phyloP scores from a whole-genome alignment of 23 red algal genomes.

The Gracilaria caudata region DNA sequence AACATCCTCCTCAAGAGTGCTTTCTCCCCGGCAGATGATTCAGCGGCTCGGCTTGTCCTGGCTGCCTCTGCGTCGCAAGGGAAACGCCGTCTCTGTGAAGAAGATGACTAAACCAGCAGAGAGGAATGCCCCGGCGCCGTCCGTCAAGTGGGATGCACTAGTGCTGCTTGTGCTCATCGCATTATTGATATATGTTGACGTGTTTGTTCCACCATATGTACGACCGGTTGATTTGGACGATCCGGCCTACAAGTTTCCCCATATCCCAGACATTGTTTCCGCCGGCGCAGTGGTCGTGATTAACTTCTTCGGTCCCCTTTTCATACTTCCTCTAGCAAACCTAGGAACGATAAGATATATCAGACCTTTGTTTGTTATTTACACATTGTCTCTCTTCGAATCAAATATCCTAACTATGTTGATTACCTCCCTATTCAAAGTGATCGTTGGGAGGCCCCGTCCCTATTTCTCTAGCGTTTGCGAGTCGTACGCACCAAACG shows the following conservation, averaged over 20 bases:
- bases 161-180: not conserved
- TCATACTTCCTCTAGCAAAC: not conserved
- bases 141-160: constrained; percentile 8
- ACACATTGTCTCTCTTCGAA: constrained; percentile 52
- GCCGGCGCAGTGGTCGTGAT: constrained; percentile 3
- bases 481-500: constrained; percentile 41
- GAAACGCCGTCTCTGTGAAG: not conserved
- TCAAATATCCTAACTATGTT: constrained; percentile 74
- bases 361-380: constrained; percentile 7
- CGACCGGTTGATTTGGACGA: constrained; percentile 45
- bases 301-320: constrained; percentile 33
- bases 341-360: constrained; percentile 1
- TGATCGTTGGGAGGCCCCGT: constrained; percentile 71
- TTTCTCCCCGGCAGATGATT: not conserved
- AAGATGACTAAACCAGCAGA: constrained; percentile 10
- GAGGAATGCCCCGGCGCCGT: not conserved
- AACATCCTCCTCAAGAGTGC: not conserved
- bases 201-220: constrained; percentile 18
- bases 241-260: constrained; percentile 31
- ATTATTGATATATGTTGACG: not conserved
- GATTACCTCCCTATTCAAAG: constrained; percentile 74
- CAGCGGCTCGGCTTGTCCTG: constrained; percentile 15
- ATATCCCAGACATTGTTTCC: constrained; percentile 55
- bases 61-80: constrained; percentile 27
- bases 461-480: constrained; percentile 88